A percentile compares a stretch with the other conserved stretches of the same genome.
Conservation (phyloP, 441 rosid species). For the Geranium incanum region DNA sequence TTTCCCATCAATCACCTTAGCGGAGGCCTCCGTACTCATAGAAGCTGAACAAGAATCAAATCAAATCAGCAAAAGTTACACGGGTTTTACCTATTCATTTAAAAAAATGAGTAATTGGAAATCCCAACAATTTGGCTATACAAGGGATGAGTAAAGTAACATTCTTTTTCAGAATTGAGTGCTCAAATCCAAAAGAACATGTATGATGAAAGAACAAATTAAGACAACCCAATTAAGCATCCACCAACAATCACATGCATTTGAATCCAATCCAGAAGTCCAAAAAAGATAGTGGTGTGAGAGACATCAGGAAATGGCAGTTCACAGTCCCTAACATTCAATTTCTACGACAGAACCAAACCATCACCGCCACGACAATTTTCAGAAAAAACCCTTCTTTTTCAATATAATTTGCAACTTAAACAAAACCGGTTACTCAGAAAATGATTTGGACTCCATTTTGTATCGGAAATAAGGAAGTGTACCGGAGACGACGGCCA, state of each 20-base stretch:
- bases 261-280: neutral
- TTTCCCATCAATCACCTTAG: slow-evolving; percentile 71
- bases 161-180: too few species aligned
- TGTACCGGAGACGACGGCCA: slow-evolving; percentile 33
- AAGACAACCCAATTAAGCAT: neutral
- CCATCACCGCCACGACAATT: neutral
- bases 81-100: neutral
- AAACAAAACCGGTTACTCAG: neutral
- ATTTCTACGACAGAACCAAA: neutral
- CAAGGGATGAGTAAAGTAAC: too few species aligned
- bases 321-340: neutral
- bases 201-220: too few species aligned
- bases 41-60: slow-evolving; percentile 28
- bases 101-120: neutral
- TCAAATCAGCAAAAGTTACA: neutral
- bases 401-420: neutral
- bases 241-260: neutral
- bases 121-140: neutral
- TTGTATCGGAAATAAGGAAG: neutral
- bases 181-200: too few species aligned
- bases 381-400: too few species aligned
- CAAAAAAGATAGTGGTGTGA: too few species aligned
- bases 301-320: neutral
- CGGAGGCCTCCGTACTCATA: slow-evolving; percentile 29
- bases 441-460: neutral